Conservation (phyloP, 2,329 filamentous ascomycete species). For the Phyllosticta citrichinensis region DNA sequence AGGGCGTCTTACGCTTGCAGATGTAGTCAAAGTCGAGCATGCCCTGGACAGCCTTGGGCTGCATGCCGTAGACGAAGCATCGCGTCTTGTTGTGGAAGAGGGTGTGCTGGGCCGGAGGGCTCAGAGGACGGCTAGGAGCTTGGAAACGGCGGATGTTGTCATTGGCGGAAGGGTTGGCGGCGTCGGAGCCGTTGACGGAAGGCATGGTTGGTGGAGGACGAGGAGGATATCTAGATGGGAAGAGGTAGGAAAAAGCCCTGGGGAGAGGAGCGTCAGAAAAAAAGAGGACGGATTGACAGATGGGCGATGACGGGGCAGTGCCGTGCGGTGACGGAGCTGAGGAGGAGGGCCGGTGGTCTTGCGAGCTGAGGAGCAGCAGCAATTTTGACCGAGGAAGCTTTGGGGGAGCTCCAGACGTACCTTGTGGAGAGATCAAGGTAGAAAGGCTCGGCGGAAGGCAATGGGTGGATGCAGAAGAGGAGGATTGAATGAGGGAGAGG, state of each 20-base stretch:
- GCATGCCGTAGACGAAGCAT: slow-evolving; percentile 99
- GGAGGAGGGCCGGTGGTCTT: background rate
- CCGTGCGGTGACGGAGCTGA: background rate
- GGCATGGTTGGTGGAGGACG: slow-evolving; percentile 34
- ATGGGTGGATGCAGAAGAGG: background rate
- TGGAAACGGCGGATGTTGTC: slow-evolving; percentile 98
- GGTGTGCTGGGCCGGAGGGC: slow-evolving; percentile 75
- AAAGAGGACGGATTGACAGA: background rate
- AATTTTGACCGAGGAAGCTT: background rate
- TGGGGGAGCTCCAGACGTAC: background rate
- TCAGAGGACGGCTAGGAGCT: slow-evolving; percentile 83
- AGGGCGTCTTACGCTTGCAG: slow-evolving; percentile 95
- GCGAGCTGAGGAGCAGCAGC: no score
- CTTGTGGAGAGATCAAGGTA: background rate
- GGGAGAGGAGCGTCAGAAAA: background rate
- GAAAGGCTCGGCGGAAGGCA: background rate
- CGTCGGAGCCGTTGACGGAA: slow-evolving; percentile 26
- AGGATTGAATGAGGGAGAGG: background rate
- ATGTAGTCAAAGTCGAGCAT: slow-evolving; percentile 99
- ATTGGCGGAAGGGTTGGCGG: slow-evolving; percentile 60
- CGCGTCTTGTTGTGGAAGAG: slow-evolving; percentile 99
- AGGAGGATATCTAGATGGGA: background rate
- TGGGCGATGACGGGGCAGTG: background rate
- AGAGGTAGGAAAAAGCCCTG: background rate
- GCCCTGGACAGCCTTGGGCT: slow-evolving; percentile 62